These are phyloP conservation scores for Adansonia gregorii DNA, from an alignment of 441 rosid genomes.

Conservation along the genomic window DNA sequence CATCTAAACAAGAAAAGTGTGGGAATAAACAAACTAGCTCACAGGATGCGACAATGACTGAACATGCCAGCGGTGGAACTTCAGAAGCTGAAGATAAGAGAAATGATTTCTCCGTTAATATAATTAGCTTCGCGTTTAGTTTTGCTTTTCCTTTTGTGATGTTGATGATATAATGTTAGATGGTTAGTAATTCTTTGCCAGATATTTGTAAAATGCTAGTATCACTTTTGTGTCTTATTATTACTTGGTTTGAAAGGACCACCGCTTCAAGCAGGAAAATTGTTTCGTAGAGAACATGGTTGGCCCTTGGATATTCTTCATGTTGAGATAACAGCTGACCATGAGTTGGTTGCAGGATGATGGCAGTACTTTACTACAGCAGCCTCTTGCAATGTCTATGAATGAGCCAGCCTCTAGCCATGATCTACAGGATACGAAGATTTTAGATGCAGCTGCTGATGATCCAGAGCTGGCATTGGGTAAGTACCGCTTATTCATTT, in stretches of 20 bases:
- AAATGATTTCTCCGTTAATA: slow-evolving; percentile 45
- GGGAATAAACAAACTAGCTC: slow-evolving; percentile 36
- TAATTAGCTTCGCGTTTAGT: not conserved
- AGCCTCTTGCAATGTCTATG: slow-evolving; percentile 69
- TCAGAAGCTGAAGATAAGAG: slow-evolving; percentile 45
- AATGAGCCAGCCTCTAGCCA: slow-evolving; percentile 49
- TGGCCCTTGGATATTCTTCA: not conserved
- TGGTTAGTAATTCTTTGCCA: not conserved
- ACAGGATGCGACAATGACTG: slow-evolving; percentile 41
- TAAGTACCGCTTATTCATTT: slow-evolving; percentile 29
- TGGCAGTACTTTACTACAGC: slow-evolving; percentile 53
- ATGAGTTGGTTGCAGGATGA: slow-evolving; percentile 45
- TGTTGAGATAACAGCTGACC: not conserved
- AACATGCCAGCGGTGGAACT: slow-evolving; percentile 35
- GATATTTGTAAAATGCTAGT: not conserved
- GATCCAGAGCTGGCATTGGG: slow-evolving; percentile 63
- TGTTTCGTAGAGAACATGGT: not conserved
- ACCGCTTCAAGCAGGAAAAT: not conserved
- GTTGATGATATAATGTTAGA: not conserved
- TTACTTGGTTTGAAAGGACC: not conserved
- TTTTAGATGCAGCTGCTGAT: slow-evolving; percentile 55
- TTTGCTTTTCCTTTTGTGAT: not conserved
- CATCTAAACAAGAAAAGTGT: slow-evolving; percentile 44
- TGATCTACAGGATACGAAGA: slow-evolving; percentile 44
- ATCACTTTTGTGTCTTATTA: not conserved